Base-by-base conservation (phyloP, 2,329 filamentous ascomycete species). In the Phaeosphaeria sp. region DNA sequence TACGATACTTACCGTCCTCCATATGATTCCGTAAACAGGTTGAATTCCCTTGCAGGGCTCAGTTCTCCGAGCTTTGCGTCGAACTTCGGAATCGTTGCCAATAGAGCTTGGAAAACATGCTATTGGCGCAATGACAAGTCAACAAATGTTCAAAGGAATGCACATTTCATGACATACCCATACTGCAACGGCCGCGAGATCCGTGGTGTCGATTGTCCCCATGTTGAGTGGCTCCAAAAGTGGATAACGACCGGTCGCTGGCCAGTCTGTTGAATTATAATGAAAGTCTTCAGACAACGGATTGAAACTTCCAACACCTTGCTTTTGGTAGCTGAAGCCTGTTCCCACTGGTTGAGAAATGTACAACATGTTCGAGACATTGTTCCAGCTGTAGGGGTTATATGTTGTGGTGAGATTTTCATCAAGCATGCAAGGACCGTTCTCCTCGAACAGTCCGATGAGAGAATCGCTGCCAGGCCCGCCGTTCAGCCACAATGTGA, bases 371-470 rank as follows among this genome's bases (percentile, higher is more conserved):
- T 87, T 88, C 36, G 82, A 84, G 24, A 82, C 81, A 58, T 86
- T 82, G 64, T 82, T 87, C 84, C 85, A 89, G 8, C 82, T 82
- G 74, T 86, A 84, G 4, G 84, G 84, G 67, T 89, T 89, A 69
- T 78, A 76, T 4, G 52, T 54, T 15, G 62, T 53, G 0, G 63
- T 69, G n/a, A 68, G 48, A 15, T 69, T 64, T 6, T 67, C 57
- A 42, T 63, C 48, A 27, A 69, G 60, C 45, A 53, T 55, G 52
- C 66, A 69, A 25, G 69, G 62, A 9, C 66, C 65, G 5, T 68
- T 65, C 51, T 57, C 71, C 49, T 84, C 77, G 63, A 87, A 87
- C 2, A 87, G 66, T 2, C 84, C 83, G 57, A 86, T 82, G 66
- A 86, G 76, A 18, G 80, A 83, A 55, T 81, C 80, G 6, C 77